Base-by-base conservation (phyloP, 768 basidiomycete species). In the Podaxis sp. region DNA sequence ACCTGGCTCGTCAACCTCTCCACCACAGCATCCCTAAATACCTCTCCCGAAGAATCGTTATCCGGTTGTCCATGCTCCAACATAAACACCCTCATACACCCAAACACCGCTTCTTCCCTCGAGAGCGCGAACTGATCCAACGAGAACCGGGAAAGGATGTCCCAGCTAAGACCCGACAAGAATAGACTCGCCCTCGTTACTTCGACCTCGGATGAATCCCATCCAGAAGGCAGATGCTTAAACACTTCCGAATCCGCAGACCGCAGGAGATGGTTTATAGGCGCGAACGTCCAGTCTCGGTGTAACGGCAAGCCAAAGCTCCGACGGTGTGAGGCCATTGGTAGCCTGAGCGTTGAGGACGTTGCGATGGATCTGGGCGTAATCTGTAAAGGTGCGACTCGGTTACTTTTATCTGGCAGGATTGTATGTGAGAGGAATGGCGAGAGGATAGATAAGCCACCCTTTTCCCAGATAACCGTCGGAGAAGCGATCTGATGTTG, bases 21-120 rank as follows among this genome's bases (percentile, higher is more conserved):
- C 2, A 97, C 88, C 5, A 80, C 69, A 1, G 66, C 66, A 73
- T 97, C 93, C n/a, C 94, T 80, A 75, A 93, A 99, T 2, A 97
- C 87, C 67, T 95, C 90, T 49, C 80, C 84, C 0, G 73, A 65
- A 24, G 82, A 79, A 61, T 81, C 78, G 13, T 74, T 77, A 57
- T 84, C 76, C 0, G 75, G 69, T 67, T 92, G 88, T 1, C 85
- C 93, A 70, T 96, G 92, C 72, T 99, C 96, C 30, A 99, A 85
- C 95, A 97, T 96, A 75, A 94, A 95, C 15, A 97, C 86, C 66
- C 92, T 93, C 93, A 97, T 96, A 66, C 94, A 90, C 19, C 82
- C 84, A 67, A 95, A 89, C 4, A 90, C 78, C 1, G 82, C 75
- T 65, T 89, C 85, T 57, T 86, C 84, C 49, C 83, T 78, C 17